Percentiles rank a stretch among this genome's conserved stretches.
These are phyloP conservation scores for Wolfiporia cocos DNA, from an alignment of 1,284 basidiomycete genomes.

Conservation along the genomic window DNA sequence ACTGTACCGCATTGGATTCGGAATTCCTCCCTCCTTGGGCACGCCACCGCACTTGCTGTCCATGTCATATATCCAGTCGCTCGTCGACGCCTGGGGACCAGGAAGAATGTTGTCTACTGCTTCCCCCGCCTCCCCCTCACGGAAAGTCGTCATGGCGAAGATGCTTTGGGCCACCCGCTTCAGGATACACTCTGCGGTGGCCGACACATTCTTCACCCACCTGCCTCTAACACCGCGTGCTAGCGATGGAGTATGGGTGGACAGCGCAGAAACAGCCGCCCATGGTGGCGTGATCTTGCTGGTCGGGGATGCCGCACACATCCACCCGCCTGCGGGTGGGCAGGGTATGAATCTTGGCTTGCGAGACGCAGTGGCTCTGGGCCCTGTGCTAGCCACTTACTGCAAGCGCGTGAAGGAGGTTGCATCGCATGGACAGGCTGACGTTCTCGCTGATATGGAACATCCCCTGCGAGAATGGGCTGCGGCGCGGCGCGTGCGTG, in stretches of 20 bases:
- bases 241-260: too few relatives aligned
- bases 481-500: constrained; percentile 13
- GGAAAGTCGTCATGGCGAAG: too few relatives aligned
- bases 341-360: constrained; percentile 45
- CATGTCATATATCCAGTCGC: constrained; percentile 30
- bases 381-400: constrained; percentile 5
- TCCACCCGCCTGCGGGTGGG: constrained; percentile 39
- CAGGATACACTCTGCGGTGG: constrained; percentile 31
- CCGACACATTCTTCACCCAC: constrained; percentile 26
- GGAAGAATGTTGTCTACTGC: background rate
- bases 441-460: constrained; percentile 6
- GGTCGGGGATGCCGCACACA: constrained; percentile 39
- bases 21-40: constrained; percentile 26
- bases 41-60: constrained; percentile 25
- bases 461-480: constrained; percentile 16
- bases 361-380: constrained; percentile 35
- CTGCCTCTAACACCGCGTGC: constrained; percentile 8
- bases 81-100: constrained; percentile 32
- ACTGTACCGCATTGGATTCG: constrained; percentile 29
- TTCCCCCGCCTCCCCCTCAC: constrained; percentile 1
- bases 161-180: constrained; percentile 34
- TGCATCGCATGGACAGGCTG: too few relatives aligned
- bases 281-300: constrained; percentile 21
- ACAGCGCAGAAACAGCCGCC: too few relatives aligned
- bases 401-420: background rate